Evolutionary conservation across 2,329 filamentous ascomycete genomes (phyloP).

Genomic region (Fusarium poae): DNA sequence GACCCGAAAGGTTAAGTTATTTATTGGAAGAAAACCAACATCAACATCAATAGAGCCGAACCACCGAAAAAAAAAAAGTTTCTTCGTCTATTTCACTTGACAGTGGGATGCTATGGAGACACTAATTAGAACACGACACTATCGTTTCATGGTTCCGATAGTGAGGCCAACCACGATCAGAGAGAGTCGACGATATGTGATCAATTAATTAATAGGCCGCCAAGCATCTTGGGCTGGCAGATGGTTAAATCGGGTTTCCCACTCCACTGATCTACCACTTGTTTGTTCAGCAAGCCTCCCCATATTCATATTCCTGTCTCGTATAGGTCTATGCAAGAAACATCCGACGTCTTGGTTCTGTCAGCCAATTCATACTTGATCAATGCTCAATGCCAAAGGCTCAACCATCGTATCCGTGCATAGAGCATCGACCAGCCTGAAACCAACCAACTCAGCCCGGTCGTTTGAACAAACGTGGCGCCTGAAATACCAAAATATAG

Average conservation of each 20-base stretch:
- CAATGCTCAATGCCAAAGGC: constrained; percentile 11
- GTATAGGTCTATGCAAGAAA: neutral
- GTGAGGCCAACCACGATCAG: constrained; percentile 9
- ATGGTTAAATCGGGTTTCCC: neutral
- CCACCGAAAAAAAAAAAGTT: neutral
- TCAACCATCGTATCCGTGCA: constrained; percentile 14
- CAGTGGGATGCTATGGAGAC: neutral
- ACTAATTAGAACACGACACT: constrained; percentile 10
- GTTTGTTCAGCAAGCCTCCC: neutral
- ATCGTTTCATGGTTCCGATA: constrained; percentile 9
- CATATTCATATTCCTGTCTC: neutral
- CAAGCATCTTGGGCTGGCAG: constrained; percentile 1
- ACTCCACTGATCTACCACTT: constrained; percentile 18
- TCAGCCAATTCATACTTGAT: constrained; percentile 9
- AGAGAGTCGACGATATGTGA: neutral
- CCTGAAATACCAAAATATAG: constrained; percentile 5
- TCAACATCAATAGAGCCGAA: neutral
- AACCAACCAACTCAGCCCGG: constrained; percentile 1
- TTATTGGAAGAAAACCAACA: neutral
- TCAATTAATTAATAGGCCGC: constrained; percentile 9
- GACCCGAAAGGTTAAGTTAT: constrained; percentile 1
- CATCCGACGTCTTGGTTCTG: constrained; percentile 15
- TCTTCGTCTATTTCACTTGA: neutral
- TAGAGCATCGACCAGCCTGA: constrained; percentile 14
- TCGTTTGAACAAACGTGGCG: neutral